Conservation (phyloP, 129 eudicot species). For the Centella asiatica region DNA sequence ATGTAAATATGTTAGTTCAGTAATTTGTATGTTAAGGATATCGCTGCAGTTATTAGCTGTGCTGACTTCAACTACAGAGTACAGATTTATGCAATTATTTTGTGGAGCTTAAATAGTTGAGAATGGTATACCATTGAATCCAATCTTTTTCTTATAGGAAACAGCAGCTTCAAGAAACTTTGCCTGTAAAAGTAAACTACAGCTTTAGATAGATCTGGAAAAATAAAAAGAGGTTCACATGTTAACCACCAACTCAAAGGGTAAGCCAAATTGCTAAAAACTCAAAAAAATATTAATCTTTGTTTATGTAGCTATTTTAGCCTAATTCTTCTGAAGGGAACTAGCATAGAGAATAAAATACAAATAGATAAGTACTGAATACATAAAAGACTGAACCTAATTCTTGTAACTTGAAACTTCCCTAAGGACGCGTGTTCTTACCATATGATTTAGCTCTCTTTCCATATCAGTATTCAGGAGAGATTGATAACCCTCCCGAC, state of each 20-base stretch:
- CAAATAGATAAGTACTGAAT: background rate
- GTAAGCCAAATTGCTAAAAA: too few species aligned
- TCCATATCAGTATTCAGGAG: slow-evolving; percentile 98
- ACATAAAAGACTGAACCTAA: background rate
- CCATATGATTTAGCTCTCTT: slow-evolving; percentile 95
- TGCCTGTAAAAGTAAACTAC: slow-evolving; percentile 41
- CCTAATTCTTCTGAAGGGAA: too few species aligned
- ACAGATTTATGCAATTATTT: background rate
- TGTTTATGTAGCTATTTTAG: too few species aligned
- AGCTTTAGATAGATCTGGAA: background rate
- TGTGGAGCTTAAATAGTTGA: background rate
- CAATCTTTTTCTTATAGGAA: slow-evolving; percentile 93
- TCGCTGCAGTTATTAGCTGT: background rate
- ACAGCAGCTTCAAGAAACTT: slow-evolving; percentile 85
- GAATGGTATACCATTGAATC: slow-evolving; percentile 62
- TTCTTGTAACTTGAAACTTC: background rate
- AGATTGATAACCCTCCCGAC: slow-evolving; percentile 97
- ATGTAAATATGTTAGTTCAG: too few species aligned
- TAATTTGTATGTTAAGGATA: too few species aligned
- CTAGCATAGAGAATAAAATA: background rate
- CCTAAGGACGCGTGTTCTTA: slow-evolving; percentile 13
- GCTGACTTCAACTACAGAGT: background rate
- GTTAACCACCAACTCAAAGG: too few species aligned
- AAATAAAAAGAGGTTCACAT: background rate
- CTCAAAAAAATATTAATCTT: too few species aligned